Evolutionary conservation across 345 rosid species (phyloP).

Genomic region (Boechera divaricarpa): DNA sequence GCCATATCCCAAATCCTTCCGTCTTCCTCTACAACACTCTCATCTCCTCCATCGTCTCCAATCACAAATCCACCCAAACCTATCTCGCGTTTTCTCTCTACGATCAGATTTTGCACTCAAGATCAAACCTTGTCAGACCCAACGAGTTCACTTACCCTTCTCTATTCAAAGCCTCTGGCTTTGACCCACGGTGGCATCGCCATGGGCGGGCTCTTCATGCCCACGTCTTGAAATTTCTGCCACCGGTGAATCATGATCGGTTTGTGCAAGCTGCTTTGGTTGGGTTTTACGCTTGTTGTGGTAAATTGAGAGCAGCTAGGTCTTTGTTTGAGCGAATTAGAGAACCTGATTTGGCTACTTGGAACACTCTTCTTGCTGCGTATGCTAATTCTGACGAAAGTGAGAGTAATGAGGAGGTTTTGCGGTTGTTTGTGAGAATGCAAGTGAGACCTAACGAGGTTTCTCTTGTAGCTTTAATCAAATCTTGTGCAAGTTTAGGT

Average conservation of each 20-base stretch:
- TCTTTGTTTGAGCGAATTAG: slow-evolving; percentile 57
- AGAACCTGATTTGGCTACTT: slow-evolving; percentile 63
- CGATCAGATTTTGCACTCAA: slow-evolving; percentile 38
- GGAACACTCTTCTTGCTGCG: slow-evolving; percentile 69
- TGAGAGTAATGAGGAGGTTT: slow-evolving; percentile 41
- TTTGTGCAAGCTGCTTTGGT: slow-evolving; percentile 65
- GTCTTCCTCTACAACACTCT: slow-evolving; percentile 66
- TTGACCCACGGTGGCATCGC: slow-evolving; percentile 44
- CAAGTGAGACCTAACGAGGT: slow-evolving; percentile 68
- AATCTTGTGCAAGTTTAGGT: slow-evolving; percentile 64
- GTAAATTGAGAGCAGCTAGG: slow-evolving; percentile 56
- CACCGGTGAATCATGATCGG: slow-evolving; percentile 47
- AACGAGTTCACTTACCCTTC: slow-evolving; percentile 69
- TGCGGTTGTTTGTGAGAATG: slow-evolving; percentile 56
- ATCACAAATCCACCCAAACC: slow-evolving; percentile 36
- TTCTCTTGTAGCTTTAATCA: slow-evolving; percentile 61
- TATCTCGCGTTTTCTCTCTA: slow-evolving; percentile 61
- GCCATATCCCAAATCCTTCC: slow-evolving; percentile 55
- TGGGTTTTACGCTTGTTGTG: slow-evolving; percentile 58
- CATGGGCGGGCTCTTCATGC: slow-evolving; percentile 62
- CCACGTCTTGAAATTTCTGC: slow-evolving; percentile 63
- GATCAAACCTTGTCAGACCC: slow-evolving; percentile 45
- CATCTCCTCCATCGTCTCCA: slow-evolving; percentile 53
- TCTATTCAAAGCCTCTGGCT: slow-evolving; percentile 64
- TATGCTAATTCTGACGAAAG: slow-evolving; percentile 45